These are phyloP conservation scores for Malus domestica DNA, from an alignment of 306 rosid genomes.

Conservation along the genomic window DNA sequence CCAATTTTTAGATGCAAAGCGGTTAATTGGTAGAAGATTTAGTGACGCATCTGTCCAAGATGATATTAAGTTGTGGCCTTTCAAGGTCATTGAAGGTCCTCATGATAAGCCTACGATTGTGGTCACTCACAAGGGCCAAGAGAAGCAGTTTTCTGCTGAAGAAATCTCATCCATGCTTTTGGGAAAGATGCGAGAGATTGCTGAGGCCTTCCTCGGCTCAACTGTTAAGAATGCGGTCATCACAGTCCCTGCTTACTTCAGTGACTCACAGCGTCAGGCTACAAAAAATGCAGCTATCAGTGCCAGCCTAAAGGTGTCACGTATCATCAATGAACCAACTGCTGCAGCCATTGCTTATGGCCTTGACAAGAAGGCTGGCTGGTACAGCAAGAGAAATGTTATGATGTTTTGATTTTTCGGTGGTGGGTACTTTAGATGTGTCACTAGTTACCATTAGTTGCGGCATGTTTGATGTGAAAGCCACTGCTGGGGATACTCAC, in stretches of 20 bases:
- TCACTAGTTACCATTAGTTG: not conserved
- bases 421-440: slow-evolving; percentile 16
- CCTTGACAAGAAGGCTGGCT: slow-evolving; percentile 54
- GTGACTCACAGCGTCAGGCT: slow-evolving; percentile 57
- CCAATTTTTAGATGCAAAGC: too few species aligned
- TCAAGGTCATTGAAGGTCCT: too few species aligned
- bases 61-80: too few species aligned
- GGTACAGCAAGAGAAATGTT: slow-evolving; percentile 49
- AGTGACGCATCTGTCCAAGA: too few species aligned
- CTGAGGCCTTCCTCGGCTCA: slow-evolving; percentile 38
- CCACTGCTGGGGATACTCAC: slow-evolving; percentile 16
- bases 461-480: slow-evolving; percentile 6
- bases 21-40: too few species aligned
- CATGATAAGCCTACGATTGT: not conserved
- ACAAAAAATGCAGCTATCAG: slow-evolving; percentile 60
- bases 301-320: slow-evolving; percentile 54
- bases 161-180: slow-evolving; percentile 66
- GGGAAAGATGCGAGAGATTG: slow-evolving; percentile 69
- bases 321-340: slow-evolving; percentile 64
- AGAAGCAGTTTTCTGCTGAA: slow-evolving; percentile 9
- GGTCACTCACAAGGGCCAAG: not conserved
- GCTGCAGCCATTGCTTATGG: slow-evolving; percentile 74
- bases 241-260: slow-evolving; percentile 74
- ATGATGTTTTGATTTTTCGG: slow-evolving; percentile 59
- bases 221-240: not conserved